phyloP scores from a whole-genome alignment of 441 rosid species.

The California macrophylla region DNA sequence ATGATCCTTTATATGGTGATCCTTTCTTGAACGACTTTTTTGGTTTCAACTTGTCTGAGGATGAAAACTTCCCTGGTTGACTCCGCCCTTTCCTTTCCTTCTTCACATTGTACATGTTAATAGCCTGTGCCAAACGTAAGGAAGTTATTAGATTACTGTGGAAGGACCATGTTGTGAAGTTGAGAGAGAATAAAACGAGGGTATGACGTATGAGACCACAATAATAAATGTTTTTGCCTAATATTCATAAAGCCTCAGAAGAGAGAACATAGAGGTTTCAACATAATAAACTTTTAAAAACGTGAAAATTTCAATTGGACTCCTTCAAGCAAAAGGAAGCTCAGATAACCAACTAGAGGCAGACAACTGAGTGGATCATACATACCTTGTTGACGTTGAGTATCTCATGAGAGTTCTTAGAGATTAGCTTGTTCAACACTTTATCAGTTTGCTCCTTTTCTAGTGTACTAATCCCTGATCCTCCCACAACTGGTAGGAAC shows the following conservation, averaged over 20 bases:
- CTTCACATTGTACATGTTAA: constrained; percentile 65
- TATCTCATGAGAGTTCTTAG: constrained; percentile 76
- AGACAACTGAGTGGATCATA: background rate
- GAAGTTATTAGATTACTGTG: background rate
- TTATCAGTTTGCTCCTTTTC: constrained; percentile 77
- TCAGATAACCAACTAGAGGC: background rate
- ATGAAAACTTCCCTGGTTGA: constrained; percentile 28
- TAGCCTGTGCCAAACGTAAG: constrained; percentile 37
- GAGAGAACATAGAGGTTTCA: background rate
- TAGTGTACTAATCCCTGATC: constrained; percentile 39
- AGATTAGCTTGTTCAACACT: constrained; percentile 61
- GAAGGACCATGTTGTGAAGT: background rate
- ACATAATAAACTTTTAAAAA: background rate
- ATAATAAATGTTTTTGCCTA: background rate
- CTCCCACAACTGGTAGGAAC: constrained; percentile 75
- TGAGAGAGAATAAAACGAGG: background rate
- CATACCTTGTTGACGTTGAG: constrained; percentile 73
- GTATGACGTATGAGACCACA: background rate
- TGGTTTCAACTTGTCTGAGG: constrained; percentile 53
- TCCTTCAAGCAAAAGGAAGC: background rate
- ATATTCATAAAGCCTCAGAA: background rate
- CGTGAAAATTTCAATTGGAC: background rate
- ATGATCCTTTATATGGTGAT: constrained; percentile 26
- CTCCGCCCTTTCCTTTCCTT: constrained; percentile 43
- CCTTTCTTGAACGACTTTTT: constrained; percentile 32